These are phyloP conservation scores for Bisporella sp. DNA, from an alignment of 2,329 filamentous ascomycete species.

Conservation along the genomic window DNA sequence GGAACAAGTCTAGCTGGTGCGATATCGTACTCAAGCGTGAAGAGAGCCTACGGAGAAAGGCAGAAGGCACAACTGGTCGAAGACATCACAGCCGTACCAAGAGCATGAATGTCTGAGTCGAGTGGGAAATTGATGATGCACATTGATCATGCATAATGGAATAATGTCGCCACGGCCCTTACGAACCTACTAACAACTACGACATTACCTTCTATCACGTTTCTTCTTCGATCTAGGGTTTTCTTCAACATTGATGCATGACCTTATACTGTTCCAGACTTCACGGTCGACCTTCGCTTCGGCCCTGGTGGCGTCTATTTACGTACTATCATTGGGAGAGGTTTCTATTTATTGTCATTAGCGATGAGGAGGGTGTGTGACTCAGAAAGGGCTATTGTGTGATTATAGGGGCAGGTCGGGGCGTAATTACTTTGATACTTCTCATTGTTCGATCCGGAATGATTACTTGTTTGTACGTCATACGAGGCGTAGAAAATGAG, in stretches of 20 bases:
- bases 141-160: slow-evolving; percentile 5
- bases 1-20: slow-evolving; percentile 57
- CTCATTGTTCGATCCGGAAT: background rate
- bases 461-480: too few relatives aligned
- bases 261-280: slow-evolving; percentile 7
- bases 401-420: background rate
- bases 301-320: slow-evolving; percentile 16
- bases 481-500: too few relatives aligned
- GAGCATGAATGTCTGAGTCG: slow-evolving; percentile 20
- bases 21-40: slow-evolving; percentile 60
- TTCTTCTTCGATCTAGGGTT: slow-evolving; percentile 3
- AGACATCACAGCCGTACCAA: slow-evolving; percentile 24
- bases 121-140: slow-evolving; percentile 7
- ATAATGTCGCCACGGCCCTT: slow-evolving; percentile 13
- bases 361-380: background rate
- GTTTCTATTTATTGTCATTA: background rate
- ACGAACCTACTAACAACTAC: slow-evolving; percentile 2
- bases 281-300: slow-evolving; percentile 8
- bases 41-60: slow-evolving; percentile 26
- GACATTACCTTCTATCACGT: slow-evolving; percentile 1
- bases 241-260: background rate
- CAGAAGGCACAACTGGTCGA: slow-evolving; percentile 16
- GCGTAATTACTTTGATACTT: background rate
- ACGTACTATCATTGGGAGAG: background rate
- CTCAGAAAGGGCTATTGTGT: background rate